Evolutionary conservation across 2,329 filamentous ascomycete genomes (phyloP).

Genomic region (Calonectria ilicicola): DNA sequence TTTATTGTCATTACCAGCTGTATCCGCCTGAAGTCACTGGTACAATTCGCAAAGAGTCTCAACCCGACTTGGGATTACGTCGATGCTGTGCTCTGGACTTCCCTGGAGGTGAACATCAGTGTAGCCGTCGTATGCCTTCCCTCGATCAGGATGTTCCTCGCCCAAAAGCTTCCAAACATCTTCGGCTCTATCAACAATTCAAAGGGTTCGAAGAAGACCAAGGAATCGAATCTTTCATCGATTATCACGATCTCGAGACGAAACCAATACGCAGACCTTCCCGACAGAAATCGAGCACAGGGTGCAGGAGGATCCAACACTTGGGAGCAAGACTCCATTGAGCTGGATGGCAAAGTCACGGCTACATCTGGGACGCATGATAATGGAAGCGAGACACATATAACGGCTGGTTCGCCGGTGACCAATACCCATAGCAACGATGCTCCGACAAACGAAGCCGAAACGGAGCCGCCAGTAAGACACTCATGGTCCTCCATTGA

Average conservation of each 20-base stretch:
- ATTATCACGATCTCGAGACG: background rate
- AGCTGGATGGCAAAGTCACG: background rate
- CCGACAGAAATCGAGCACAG: background rate
- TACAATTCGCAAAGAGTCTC: background rate
- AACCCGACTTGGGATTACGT: conserved; percentile 3
- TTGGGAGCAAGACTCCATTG: background rate
- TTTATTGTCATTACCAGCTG: background rate
- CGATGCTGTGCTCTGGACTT: background rate
- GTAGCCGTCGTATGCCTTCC: background rate
- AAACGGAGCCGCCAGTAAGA: background rate
- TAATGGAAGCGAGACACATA: background rate
- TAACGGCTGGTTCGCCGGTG: background rate
- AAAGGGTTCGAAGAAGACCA: background rate
- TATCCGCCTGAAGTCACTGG: background rate
- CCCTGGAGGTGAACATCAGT: background rate
- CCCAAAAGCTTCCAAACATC: background rate
- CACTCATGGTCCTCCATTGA: background rate
- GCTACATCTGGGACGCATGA: background rate
- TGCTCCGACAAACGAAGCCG: background rate
- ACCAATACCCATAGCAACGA: too few relatives aligned
- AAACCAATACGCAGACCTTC: background rate
- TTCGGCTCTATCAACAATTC: background rate
- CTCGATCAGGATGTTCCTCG: background rate
- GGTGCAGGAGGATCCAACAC: background rate
- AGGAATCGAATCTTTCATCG: background rate